Percentiles rank a stretch among this genome's conserved stretches.
Evolutionary conservation across 2,329 filamentous ascomycete species (phyloP).

Genomic region (Torrubiellomyces zombiae): DNA sequence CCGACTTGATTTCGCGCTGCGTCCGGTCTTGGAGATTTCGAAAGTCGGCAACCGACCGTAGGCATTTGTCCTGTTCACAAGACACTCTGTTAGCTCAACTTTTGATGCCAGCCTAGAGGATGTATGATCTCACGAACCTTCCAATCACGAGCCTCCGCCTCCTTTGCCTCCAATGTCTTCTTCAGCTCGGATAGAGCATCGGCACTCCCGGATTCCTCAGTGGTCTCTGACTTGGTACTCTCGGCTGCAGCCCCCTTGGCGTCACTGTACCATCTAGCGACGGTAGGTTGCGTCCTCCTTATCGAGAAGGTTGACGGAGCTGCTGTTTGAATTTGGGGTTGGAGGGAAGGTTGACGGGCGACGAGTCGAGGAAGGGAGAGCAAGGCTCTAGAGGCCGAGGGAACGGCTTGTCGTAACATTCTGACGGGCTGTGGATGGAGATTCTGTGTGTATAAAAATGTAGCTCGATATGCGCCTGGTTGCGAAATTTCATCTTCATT

Average conservation of each 20-base stretch:
- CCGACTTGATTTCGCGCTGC: slow-evolving; percentile 71
- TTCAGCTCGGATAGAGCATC: slow-evolving; percentile 27
- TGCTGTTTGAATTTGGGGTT: slow-evolving; percentile 19
- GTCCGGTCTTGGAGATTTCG: slow-evolving; percentile 95
- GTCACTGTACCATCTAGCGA: slow-evolving; percentile 32
- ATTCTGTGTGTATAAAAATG: no score
- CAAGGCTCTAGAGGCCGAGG: slow-evolving; percentile 25
- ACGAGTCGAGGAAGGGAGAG: slow-evolving; percentile 22
- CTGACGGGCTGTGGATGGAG: slow-evolving; percentile 5
- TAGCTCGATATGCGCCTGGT: no score
- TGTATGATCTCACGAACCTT: slow-evolving; percentile 66
- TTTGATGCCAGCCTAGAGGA: no score
- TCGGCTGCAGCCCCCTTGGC: slow-evolving; percentile 18
- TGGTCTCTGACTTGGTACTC: slow-evolving; percentile 9
- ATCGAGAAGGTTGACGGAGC: slow-evolving; percentile 18
- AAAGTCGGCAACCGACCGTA: slow-evolving; percentile 90
- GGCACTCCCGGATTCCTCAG: slow-evolving; percentile 12
- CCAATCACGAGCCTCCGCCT: slow-evolving; percentile 48
- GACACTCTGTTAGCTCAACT: no score
- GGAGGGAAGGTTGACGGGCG: slow-evolving; percentile 17
- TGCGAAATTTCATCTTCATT: slow-evolving; percentile 18
- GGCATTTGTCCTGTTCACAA: slow-evolving; percentile 73
- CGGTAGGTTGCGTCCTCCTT: slow-evolving; percentile 18
- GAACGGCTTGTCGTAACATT: slow-evolving; percentile 31
- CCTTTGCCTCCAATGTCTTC: slow-evolving; percentile 35